A percentile compares a stretch with the other conserved stretches of the same genome.
Conservation (phyloP, 768 basidiomycete genomes). For the Hygrocybe punicea region DNA sequence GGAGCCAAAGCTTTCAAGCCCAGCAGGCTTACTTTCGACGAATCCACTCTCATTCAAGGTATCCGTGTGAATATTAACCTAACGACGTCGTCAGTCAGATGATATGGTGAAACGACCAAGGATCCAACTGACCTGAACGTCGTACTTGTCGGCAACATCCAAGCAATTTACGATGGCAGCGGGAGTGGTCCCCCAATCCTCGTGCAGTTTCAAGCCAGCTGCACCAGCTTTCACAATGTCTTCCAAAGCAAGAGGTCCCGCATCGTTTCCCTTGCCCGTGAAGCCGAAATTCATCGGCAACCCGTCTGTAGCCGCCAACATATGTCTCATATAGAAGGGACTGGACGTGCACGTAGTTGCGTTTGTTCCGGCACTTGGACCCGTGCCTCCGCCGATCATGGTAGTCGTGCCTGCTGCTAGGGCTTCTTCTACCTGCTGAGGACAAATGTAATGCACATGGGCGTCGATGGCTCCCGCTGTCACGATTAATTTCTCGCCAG, state of each 20-base stretch:
- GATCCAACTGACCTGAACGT: slow-evolving; percentile 70
- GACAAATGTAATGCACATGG: slow-evolving; percentile 94
- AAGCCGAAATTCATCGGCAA: slow-evolving; percentile 91
- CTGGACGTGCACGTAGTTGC: slow-evolving; percentile 95
- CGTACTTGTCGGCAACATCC: slow-evolving; percentile 82
- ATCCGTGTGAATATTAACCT: slow-evolving; percentile 95
- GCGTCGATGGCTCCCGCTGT: slow-evolving; percentile 93
- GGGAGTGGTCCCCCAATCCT: slow-evolving; percentile 96
- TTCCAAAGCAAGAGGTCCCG: slow-evolving; percentile 65
- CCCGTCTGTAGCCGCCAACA: slow-evolving; percentile 89
- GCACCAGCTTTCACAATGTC: slow-evolving; percentile 85
- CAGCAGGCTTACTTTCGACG: slow-evolving; percentile 70
- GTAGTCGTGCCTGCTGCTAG: slow-evolving; percentile 84
- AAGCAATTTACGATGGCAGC: slow-evolving; percentile 72
- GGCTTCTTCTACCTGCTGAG: slow-evolving; percentile 86
- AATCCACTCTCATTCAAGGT: slow-evolving; percentile 97
- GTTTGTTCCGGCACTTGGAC: slow-evolving; percentile 83
- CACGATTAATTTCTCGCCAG: slow-evolving; percentile 90
- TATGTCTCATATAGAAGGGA: slow-evolving; percentile 82
- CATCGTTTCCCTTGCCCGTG: slow-evolving; percentile 96
- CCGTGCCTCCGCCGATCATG: slow-evolving; percentile 94
- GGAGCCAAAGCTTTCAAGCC: neutral
- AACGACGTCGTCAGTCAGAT: neutral
- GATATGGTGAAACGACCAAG: neutral
- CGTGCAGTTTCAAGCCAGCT: slow-evolving; percentile 89